Conservation (phyloP, 495 filamentous ascomycete genomes). For the Podospora pseudopauciseta region DNA sequence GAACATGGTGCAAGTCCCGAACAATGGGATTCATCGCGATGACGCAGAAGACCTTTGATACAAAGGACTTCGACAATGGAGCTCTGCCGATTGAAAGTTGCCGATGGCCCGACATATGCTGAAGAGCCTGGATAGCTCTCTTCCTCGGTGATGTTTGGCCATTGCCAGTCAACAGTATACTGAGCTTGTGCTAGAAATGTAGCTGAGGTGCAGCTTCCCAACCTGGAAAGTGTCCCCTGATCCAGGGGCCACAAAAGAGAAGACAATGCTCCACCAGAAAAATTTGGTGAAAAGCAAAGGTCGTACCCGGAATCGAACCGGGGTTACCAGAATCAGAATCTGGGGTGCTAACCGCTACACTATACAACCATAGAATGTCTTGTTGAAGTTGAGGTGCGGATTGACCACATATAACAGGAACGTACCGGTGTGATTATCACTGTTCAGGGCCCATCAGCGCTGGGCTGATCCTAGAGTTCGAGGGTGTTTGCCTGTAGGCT, state of each 20-base stretch:
- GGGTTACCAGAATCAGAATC: slow-evolving; percentile 16
- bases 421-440: too few relatives aligned
- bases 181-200: too few relatives aligned
- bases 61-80: not conserved
- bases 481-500: too few relatives aligned
- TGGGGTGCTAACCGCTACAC: slow-evolving; percentile 7
- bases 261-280: slow-evolving; percentile 7
- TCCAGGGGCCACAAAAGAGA: slow-evolving; percentile 20
- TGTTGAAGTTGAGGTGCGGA: not conserved
- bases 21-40: not conserved
- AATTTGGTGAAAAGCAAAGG: slow-evolving; percentile 12
- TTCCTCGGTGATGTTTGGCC: too few relatives aligned
- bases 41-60: not conserved
- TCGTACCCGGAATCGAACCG: slow-evolving; percentile 27
- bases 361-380: not conserved
- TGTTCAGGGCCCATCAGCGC: too few relatives aligned
- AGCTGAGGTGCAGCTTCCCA: too few relatives aligned
- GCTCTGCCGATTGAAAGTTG: not conserved
- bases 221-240: not conserved
- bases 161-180: too few relatives aligned
- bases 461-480: too few relatives aligned
- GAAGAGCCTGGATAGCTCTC: not conserved
- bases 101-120: not conserved
- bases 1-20: not conserved
- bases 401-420: too few relatives aligned